Base-by-base conservation (phyloP, 2,329 filamentous ascomycete species). In the Penicillium brevicompactum region DNA sequence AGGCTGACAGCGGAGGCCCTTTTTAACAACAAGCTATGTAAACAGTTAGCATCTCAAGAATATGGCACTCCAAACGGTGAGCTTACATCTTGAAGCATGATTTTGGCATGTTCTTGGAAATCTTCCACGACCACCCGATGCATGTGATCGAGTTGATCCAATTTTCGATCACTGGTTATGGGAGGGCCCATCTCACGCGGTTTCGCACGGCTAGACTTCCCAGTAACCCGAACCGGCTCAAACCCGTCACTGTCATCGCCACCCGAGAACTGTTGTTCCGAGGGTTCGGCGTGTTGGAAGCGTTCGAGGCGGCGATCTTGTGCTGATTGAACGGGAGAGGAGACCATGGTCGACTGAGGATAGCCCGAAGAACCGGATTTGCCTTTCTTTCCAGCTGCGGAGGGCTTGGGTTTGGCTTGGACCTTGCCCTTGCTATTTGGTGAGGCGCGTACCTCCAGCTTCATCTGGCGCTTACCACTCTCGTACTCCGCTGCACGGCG, bases 261-360 rank as follows among this genome's bases (percentile, higher is more conserved):
- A n/a, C 70, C 67, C 11, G 68, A 69, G 27, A 61, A 65, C 27
- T 67, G 62, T 40, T 61, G 57, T 14, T 55, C 66, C 13, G 60
- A 61, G n/a, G 60, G 46, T 34, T 62, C 49, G 18, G 58, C 61
- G 47, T 65, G 61, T 43, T 61, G 64, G 27, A 61, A 65, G 27
- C 66, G 70, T 40, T 64, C 63, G 37, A 68, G 60, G n/a, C 70
- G 72, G 27, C 72, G 73, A 31, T 70, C 63, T 44, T 75, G 71
- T 24, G 77, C 74, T 49, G 77, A 72, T 62, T 82, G 80, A 10
- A 85, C 66, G 3, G 87, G 87, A 16, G 87, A 88, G 0, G 87
- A 87, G 3, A 90, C 79, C 60, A 88, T 86, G 1, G 87, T 89
- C 0, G 87, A 89, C 51, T 81, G 73, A 4, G 86, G 84, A 65